Evolutionary conservation across 192 early-diverging fungal species (phyloP), one percentile per base, ranked within the genome.

Genomic region (Thoreauomyces humboldtii): DNA sequence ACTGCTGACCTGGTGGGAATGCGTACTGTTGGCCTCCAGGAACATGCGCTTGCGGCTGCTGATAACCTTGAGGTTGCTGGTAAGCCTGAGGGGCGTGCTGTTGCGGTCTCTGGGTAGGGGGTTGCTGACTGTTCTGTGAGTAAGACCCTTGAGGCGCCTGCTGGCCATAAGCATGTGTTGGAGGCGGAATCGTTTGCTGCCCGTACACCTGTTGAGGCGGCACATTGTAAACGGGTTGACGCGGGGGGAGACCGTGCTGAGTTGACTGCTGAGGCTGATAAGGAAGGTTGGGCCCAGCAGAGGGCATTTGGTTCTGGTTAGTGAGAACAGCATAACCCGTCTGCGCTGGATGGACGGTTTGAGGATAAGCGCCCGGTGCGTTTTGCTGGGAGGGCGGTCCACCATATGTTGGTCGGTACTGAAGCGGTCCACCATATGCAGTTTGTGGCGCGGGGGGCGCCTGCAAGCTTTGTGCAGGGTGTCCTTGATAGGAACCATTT

Each of bases 1-100:
- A 38, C 21, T 61, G 50, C 27, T 73, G 74, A 34, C 44, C 54
- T 17, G 43, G 21, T 31, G 47, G 57, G n/a, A 37, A 54, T 31
- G 4, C 37, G 6, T 58, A 46, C 53, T 36, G 36, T 55, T 41
- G 73, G 12, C 48, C 24, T 27, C 65, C 36, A 12, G 38, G 32
- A 37, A 14, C 52, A 29, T 28, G 25, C 59, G 66, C 27, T n/a
- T n/a, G 34, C 43, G 24, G 54, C 27, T 37, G 56, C 59, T 70
- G 67, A 3, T 42, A 1, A 46, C 57, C 48, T 7, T 57, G 43
- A 4, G 60, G 43, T 4, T 61, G 31, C 4, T 6, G 17, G 27
- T 45, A 24, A 27, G 29, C 43, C 31, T 69, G 59, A 22, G 42
- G 51, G 19, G 41, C 56, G 24, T 42, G 36, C n/a, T 15, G 41